Evolutionary conservation across 768 basidiomycete genomes (phyloP).

Genomic region (Collybiopsis confluens): DNA sequence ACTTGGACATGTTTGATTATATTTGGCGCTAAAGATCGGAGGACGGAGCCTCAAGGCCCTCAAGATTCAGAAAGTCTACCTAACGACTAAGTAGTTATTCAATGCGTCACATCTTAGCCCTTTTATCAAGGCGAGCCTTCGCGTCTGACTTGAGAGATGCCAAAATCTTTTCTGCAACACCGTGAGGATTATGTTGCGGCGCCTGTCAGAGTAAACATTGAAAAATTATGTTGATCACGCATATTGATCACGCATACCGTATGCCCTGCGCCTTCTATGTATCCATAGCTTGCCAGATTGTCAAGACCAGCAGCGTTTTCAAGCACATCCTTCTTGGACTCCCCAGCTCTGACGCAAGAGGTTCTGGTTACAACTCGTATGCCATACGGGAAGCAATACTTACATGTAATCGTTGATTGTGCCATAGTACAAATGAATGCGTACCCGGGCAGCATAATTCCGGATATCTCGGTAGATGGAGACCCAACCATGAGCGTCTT

Average conservation of each 20-base stretch:
- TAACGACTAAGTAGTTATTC: too few species aligned
- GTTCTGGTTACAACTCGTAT: too few species aligned
- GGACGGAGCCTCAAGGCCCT: too few species aligned
- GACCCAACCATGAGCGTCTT: constrained; percentile 28
- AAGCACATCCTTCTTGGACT: neutral
- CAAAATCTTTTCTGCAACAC: neutral
- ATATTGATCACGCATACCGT: neutral
- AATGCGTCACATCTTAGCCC: too few species aligned
- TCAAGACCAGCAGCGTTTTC: neutral
- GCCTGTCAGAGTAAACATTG: neutral
- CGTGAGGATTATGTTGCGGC: neutral
- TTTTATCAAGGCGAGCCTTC: neutral
- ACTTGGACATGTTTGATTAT: too few species aligned
- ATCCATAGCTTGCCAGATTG: constrained; percentile 1
- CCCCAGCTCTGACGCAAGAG: neutral
- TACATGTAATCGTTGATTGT: constrained; percentile 40
- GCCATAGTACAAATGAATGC: constrained; percentile 47
- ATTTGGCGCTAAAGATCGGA: too few species aligned
- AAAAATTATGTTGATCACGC: too few species aligned
- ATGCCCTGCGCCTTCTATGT: constrained; percentile 3
- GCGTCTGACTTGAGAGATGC: neutral
- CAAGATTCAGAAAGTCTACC: too few species aligned
- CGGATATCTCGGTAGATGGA: constrained; percentile 31
- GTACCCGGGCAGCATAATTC: constrained; percentile 26
- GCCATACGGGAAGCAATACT: constrained; percentile 6